These are phyloP conservation scores for Melaleuca alternifolia DNA, from an alignment of 345 rosid genomes.

Conservation along the genomic window DNA sequence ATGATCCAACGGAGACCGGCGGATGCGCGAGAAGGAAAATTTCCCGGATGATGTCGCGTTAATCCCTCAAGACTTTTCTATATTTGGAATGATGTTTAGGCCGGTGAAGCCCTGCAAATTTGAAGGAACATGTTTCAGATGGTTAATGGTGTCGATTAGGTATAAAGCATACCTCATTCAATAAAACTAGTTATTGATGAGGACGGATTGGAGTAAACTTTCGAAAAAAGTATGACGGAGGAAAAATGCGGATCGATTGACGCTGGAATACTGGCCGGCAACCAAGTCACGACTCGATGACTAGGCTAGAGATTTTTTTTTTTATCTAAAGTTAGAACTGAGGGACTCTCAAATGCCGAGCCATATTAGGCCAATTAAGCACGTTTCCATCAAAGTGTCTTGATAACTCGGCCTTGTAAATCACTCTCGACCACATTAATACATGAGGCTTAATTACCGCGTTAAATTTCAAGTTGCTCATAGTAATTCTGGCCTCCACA, in stretches of 20 bases:
- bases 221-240: neutral
- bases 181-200: neutral
- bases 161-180: neutral
- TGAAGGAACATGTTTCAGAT: neutral
- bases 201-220: neutral
- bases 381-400: neutral
- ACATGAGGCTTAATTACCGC: neutral
- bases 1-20: neutral
- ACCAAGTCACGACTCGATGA: neutral
- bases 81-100: neutral
- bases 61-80: neutral
- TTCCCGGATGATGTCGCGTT: neutral
- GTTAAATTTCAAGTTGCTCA: neutral
- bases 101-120: neutral
- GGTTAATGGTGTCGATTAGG: too few relatives aligned
- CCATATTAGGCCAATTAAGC: neutral
- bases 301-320: too few relatives aligned
- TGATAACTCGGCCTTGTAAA: neutral
- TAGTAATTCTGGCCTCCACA: too few relatives aligned
- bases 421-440: neutral
- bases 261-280: neutral
- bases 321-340: too few relatives aligned
- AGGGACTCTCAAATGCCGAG: neutral
- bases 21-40: neutral
- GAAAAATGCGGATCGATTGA: rapidly evolving